Percentiles rank a stretch among this genome's conserved stretches.
These are phyloP conservation scores for Pyrenophora graminea DNA, from an alignment of 2,329 filamentous ascomycete genomes.

Conservation along the genomic window DNA sequence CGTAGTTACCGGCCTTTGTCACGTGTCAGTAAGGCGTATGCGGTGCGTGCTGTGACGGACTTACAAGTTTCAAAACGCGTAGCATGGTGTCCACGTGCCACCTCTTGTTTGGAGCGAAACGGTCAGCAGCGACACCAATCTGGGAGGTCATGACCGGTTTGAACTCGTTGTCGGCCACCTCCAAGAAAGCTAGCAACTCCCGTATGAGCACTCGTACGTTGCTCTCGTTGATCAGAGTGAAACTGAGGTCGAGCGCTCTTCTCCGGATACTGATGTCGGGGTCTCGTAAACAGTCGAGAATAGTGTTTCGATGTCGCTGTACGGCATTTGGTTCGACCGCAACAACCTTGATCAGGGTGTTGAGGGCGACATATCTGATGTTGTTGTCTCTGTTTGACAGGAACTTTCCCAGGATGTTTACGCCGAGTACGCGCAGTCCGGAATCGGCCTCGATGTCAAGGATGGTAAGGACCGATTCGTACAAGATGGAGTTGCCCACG, in stretches of 20 bases:
- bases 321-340: slow-evolving; percentile 98
- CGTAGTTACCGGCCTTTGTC: slow-evolving; percentile 79
- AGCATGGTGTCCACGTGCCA: slow-evolving; percentile 99
- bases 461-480: slow-evolving; percentile 95
- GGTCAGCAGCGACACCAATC: slow-evolving; percentile 94
- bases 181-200: slow-evolving; percentile 90
- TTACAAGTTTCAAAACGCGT: slow-evolving; percentile 77
- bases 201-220: slow-evolving; percentile 93
- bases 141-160: slow-evolving; percentile 98
- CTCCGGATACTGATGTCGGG: slow-evolving; percentile 97
- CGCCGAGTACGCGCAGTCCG: slow-evolving; percentile 87
- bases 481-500: slow-evolving; percentile 96
- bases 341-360: slow-evolving; percentile 96
- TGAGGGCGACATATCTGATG: slow-evolving; percentile 95
- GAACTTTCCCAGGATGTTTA: slow-evolving; percentile 98
- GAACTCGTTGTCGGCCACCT: slow-evolving; percentile 97
- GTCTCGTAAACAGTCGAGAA: slow-evolving; percentile 91
- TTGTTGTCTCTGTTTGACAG: slow-evolving; percentile 99
- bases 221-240: slow-evolving; percentile 95
- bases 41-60: slow-evolving; percentile 5
- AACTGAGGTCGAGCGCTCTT: slow-evolving; percentile 94
- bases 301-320: slow-evolving; percentile 95
- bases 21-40: slow-evolving; percentile 12
- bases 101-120: slow-evolving; percentile 93
- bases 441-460: slow-evolving; percentile 98